Percentiles rank a stretch among this genome's conserved stretches.
phyloP scores from a whole-genome alignment of 164 flowering plant genomes.

The Macadamia integrifolia region DNA sequence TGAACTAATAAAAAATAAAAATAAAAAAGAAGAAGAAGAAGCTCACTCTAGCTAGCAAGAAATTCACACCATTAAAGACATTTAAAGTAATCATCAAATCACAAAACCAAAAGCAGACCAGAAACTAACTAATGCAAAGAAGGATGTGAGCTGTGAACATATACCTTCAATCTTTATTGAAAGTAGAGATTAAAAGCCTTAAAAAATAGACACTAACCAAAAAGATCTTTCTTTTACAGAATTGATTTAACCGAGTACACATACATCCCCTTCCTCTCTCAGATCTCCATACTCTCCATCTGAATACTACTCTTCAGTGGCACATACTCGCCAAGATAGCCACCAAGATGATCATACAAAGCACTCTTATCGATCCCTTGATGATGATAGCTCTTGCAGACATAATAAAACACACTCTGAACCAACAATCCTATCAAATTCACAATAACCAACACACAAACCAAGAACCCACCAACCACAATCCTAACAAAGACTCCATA shows the following conservation, averaged over 20 bases:
- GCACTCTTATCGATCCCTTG: conserved; percentile 86
- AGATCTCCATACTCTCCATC: conserved; percentile 72
- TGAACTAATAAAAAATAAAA: too few species aligned
- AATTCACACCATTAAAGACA: too few species aligned
- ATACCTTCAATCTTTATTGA: too few species aligned
- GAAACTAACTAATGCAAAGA: too few species aligned
- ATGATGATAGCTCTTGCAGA: conserved; percentile 88
- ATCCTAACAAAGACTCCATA: conserved; percentile 49
- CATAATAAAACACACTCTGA: conserved; percentile 95
- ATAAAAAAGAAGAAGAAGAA: too few species aligned
- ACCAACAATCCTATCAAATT: conserved; percentile 83
- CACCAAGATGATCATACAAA: conserved; percentile 88
- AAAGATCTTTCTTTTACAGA: background rate
- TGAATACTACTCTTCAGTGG: conserved; percentile 94
- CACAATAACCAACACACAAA: conserved; percentile 77
- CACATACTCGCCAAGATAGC: conserved; percentile 94
- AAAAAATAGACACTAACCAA: background rate
- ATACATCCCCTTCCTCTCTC: conserved; percentile 5
- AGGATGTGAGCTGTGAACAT: too few species aligned
- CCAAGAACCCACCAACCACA: conserved; percentile 70
- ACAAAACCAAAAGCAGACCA: too few species aligned
- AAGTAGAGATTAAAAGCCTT: too few species aligned
- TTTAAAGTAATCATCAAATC: too few species aligned
- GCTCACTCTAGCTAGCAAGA: too few species aligned
- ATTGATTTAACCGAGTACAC: background rate